Percentiles rank a stretch among this genome's conserved stretches.
These are phyloP conservation scores for Aureobasidium sp. DNA, from an alignment of 2,329 filamentous ascomycete species.

Conservation along the genomic window DNA sequence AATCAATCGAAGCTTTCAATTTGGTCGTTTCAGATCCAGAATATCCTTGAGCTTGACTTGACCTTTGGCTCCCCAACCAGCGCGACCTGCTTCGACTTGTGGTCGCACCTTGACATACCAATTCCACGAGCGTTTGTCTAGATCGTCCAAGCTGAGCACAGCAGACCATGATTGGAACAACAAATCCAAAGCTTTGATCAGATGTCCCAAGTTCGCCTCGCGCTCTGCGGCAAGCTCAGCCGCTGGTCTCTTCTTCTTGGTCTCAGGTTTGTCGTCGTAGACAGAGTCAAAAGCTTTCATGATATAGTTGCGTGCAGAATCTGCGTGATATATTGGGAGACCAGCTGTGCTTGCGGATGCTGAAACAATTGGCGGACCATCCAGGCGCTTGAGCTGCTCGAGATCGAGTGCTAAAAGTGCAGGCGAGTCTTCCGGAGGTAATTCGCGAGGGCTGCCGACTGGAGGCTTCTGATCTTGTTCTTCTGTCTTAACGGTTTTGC, in stretches of 20 bases:
- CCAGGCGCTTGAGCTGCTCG: constrained; percentile 43
- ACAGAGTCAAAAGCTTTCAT: constrained; percentile 52
- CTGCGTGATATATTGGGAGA: constrained; percentile 68
- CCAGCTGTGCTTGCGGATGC: constrained; percentile 31
- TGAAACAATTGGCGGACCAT: constrained; percentile 19
- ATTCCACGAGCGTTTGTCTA: constrained; percentile 69
- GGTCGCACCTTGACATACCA: constrained; percentile 77
- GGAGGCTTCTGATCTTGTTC: constrained; percentile 4
- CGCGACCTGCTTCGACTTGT: constrained; percentile 63
- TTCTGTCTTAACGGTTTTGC: background rate
- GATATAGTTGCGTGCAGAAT: constrained; percentile 56
- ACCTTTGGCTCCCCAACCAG: constrained; percentile 80
- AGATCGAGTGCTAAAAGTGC: constrained; percentile 54
- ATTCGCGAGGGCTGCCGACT: background rate
- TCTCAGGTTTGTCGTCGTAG: constrained; percentile 1
- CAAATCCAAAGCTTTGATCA: constrained; percentile 65
- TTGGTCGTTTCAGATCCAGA: constrained; percentile 48
- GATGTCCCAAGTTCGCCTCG: constrained; percentile 59
- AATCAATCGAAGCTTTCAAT: background rate
- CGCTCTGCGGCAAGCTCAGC: constrained; percentile 52
- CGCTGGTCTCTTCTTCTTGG: constrained; percentile 43
- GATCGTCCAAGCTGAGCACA: constrained; percentile 53
- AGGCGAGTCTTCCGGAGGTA: constrained; percentile 32
- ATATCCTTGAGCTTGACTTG: constrained; percentile 60
- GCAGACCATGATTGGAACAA: constrained; percentile 66